Conservation (phyloP, 164 flowering plant species). For the Tetracentron sinense region DNA sequence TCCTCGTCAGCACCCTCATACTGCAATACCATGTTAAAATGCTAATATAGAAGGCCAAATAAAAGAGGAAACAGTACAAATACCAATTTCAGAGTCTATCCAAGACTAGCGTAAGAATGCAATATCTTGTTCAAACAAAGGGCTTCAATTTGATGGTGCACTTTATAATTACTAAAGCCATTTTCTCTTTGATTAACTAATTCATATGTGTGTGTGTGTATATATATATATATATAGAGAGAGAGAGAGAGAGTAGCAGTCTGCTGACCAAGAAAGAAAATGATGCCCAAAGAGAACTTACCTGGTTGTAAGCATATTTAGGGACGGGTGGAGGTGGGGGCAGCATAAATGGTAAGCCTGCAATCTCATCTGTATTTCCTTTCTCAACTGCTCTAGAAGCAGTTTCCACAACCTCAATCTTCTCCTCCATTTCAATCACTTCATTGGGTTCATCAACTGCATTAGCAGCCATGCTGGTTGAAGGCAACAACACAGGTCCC, state of each 20-base stretch:
- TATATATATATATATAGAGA: too few relatives aligned
- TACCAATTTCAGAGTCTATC: background rate
- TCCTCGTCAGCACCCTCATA: constrained; percentile 50
- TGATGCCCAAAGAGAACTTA: constrained; percentile 13
- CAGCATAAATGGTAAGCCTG: constrained; percentile 26
- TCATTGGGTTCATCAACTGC: constrained; percentile 54
- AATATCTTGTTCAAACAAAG: too few relatives aligned
- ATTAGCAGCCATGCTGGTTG: constrained; percentile 81
- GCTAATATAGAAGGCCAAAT: background rate
- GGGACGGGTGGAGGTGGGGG: constrained; percentile 50
- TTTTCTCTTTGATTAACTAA: too few relatives aligned
- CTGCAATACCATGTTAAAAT: constrained; percentile 38
- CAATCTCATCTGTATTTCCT: constrained; percentile 15
- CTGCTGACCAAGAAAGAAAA: background rate
- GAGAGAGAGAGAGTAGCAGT: too few relatives aligned
- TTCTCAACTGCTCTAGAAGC: constrained; percentile 19
- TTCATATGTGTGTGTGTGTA: too few relatives aligned
- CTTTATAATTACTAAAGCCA: too few relatives aligned
- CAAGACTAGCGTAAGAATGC: background rate
- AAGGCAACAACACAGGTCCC: constrained; percentile 33
- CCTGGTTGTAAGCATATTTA: constrained; percentile 45
- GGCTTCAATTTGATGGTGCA: too few relatives aligned
- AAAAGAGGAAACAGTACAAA: background rate
- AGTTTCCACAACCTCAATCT: constrained; percentile 26
- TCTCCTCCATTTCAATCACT: constrained; percentile 42